These are phyloP conservation scores for Zancudomyces culisetae DNA, from an alignment of 371 early-diverging fungal species.

Conservation along the genomic window DNA sequence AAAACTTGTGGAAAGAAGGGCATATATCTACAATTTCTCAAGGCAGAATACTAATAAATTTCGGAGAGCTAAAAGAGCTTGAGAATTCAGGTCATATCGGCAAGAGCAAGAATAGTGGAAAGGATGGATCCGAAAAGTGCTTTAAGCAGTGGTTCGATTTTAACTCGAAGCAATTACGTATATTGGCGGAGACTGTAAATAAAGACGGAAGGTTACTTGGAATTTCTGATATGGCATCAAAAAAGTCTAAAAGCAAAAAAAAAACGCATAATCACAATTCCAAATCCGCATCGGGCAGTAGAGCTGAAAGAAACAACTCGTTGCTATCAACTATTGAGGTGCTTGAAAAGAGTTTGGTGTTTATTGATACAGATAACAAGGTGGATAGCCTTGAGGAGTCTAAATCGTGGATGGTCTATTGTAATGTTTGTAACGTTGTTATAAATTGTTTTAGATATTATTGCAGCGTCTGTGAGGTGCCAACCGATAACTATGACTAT, in stretches of 20 bases:
- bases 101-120: conserved; percentile 1
- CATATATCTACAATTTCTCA: conserved; percentile 15
- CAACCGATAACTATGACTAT: conserved; percentile 35
- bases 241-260: neutral
- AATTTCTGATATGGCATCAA: conserved; percentile 11
- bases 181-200: conserved; percentile 17
- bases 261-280: neutral
- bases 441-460: conserved; percentile 51
- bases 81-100: neutral
- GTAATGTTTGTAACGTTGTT: conserved; percentile 36
- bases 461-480: conserved; percentile 63
- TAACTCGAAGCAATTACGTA: conserved; percentile 20
- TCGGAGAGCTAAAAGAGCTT: neutral
- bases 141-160: conserved; percentile 20
- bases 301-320: neutral
- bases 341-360: conserved; percentile 3
- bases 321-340: neutral
- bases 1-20: conserved; percentile 15
- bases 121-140: conserved; percentile 10
- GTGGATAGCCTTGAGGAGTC: conserved; percentile 6
- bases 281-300: neutral
- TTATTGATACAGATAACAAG: neutral
- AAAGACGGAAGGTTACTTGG: conserved; percentile 13
- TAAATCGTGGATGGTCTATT: conserved; percentile 33
- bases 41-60: conserved; percentile 17